Evolutionary conservation across 1,284 basidiomycete species (phyloP).

Genomic region (Wallemia ichthyophaga): DNA sequence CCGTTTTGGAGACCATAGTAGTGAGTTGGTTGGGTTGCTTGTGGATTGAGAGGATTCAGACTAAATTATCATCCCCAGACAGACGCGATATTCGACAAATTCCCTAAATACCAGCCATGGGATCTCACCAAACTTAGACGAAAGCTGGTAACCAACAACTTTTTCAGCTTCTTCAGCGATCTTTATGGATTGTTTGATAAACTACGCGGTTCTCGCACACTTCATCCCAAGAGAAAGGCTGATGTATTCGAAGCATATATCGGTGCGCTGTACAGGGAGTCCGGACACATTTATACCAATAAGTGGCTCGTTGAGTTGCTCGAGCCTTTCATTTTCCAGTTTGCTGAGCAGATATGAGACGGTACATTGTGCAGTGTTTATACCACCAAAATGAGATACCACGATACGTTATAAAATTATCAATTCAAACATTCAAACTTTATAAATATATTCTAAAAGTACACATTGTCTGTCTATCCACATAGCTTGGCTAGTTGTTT

Average conservation of each 20-base stretch:
- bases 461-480: neutral
- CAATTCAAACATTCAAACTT: too few species aligned
- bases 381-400: too few species aligned
- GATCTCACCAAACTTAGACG: neutral
- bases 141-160: neutral
- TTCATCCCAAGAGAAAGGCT: neutral
- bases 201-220: neutral
- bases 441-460: neutral
- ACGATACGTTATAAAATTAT: too few species aligned
- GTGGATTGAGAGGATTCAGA: too few species aligned
- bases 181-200: neutral
- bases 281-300: neutral
- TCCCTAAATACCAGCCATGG: neutral
- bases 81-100: neutral
- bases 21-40: too few species aligned
- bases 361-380: too few species aligned
- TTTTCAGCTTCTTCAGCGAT: neutral
- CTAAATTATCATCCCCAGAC: too few species aligned
- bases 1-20: neutral
- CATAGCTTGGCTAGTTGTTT: neutral
- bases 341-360: neutral
- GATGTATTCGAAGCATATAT: neutral
- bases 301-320: neutral
- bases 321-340: neutral
- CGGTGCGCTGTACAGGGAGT: neutral